A percentile compares a stretch with the other conserved stretches of the same genome.
Evolutionary conservation across 495 filamentous ascomycete species (phyloP).

Genomic region (Neurospora terricola): DNA sequence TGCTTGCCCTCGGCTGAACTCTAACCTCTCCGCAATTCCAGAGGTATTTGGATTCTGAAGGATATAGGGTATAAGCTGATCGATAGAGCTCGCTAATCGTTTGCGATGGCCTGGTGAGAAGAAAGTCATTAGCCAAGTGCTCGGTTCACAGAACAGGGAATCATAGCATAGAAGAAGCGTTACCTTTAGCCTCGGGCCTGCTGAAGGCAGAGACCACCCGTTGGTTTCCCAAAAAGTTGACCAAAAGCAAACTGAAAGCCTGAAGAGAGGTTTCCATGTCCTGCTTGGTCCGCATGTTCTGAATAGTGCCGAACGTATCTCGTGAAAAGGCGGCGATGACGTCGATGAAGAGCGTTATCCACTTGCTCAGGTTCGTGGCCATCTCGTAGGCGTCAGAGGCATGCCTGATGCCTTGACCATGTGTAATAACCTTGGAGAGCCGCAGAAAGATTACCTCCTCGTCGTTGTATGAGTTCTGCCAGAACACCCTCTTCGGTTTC

Average conservation of each 20-base stretch:
- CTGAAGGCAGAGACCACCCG: conserved; percentile 35
- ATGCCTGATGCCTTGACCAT: conserved; percentile 27
- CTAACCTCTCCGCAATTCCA: conserved; percentile 39
- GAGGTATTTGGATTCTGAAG: conserved; percentile 32
- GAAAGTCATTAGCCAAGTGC: conserved; percentile 6
- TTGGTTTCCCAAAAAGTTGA: conserved; percentile 40
- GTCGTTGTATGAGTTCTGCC: conserved; percentile 36
- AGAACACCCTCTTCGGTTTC: conserved; percentile 22
- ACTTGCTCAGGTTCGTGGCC: conserved; percentile 25
- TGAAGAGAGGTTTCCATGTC: conserved; percentile 42
- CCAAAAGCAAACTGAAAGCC: conserved; percentile 43
- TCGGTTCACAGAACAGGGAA: background rate
- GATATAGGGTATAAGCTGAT: conserved; percentile 42
- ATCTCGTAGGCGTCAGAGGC: conserved; percentile 26
- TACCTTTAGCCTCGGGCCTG: conserved; percentile 35
- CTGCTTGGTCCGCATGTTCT: conserved; percentile 27
- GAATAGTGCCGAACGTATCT: conserved; percentile 29
- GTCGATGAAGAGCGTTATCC: conserved; percentile 36
- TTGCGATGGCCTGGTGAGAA: conserved; percentile 29
- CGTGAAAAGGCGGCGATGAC: conserved; percentile 30
- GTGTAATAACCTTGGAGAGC: conserved; percentile 34
- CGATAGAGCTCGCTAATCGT: conserved; percentile 37
- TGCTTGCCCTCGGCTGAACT: conserved; percentile 41
- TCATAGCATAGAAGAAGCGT: conserved; percentile 7
- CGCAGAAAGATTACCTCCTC: conserved; percentile 46